phyloP scores from a whole-genome alignment of 2,329 filamentous ascomycete species.

The Beauveria sp. region DNA sequence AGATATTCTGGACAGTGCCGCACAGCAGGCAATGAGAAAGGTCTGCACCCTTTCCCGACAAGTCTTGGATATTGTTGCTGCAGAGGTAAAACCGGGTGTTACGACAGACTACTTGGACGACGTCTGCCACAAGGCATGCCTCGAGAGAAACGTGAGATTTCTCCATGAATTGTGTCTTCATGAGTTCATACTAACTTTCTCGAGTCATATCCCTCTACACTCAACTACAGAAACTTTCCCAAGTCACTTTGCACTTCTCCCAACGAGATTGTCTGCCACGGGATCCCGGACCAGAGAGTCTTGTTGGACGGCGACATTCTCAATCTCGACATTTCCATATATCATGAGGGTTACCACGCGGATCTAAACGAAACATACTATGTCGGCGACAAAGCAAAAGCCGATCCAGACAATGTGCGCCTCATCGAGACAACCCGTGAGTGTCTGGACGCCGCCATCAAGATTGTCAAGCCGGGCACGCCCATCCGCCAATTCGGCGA shows the following conservation, averaged over 20 bases:
- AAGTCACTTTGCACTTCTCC: conserved; percentile 95
- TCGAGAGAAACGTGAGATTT: conserved; percentile 75
- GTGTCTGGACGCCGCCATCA: conserved; percentile 81
- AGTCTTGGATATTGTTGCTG: conserved; percentile 84
- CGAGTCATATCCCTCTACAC: conserved; percentile 85
- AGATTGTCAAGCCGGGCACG: conserved; percentile 85
- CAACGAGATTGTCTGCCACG: conserved; percentile 98
- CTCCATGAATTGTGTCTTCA: conserved; percentile 9
- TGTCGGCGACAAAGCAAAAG: conserved; percentile 77
- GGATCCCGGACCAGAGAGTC: conserved; percentile 85
- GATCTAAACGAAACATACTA: conserved; percentile 99
- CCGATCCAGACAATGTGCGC: conserved; percentile 77
- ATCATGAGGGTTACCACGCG: conserved; percentile 90
- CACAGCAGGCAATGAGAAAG: conserved; percentile 84
- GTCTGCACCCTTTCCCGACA: conserved; percentile 85
- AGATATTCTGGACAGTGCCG: conserved; percentile 69
- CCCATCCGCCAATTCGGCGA: conserved; percentile 91
- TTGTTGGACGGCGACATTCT: conserved; percentile 90
- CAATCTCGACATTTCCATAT: conserved; percentile 93
- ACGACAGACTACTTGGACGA: conserved; percentile 95
- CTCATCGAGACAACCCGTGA: conserved; percentile 87
- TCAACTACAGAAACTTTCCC: conserved; percentile 94
- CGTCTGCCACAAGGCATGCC: conserved; percentile 86
- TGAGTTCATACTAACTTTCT: not conserved
- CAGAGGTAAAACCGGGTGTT: conserved; percentile 77